phyloP scores from a whole-genome alignment of 208 protist genomes.

The Crithidia brevicula region DNA sequence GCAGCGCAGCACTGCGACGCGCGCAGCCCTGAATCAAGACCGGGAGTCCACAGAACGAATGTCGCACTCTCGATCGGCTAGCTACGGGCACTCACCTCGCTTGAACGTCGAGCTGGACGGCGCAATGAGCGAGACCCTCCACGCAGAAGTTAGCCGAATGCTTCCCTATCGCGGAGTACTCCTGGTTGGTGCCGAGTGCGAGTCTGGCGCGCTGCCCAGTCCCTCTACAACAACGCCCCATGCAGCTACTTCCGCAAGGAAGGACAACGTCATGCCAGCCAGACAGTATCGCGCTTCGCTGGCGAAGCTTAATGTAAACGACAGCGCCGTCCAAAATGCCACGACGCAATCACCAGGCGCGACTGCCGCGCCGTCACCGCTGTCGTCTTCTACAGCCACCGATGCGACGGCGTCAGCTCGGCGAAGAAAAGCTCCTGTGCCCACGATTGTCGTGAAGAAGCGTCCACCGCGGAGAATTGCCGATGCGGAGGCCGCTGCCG shows the following conservation, averaged over 20 bases:
- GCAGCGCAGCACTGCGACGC: not conserved
- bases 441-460: conserved; percentile 20
- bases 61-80: conserved; percentile 8
- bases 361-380: not conserved
- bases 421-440: not conserved
- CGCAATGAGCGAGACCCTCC: conserved; percentile 1
- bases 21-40: not conserved
- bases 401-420: not conserved
- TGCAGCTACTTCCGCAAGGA: not conserved
- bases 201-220: not conserved
- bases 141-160: conserved; percentile 7
- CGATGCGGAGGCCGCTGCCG: conserved; percentile 6
- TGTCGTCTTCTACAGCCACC: not conserved
- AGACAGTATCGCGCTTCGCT: conserved; percentile 7
- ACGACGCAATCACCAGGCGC: not conserved
- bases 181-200: not conserved
- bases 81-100: conserved; percentile 13
- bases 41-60: conserved; percentile 8
- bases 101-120: conserved; percentile 6
- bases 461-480: conserved; percentile 10
- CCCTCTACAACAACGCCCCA: not conserved
- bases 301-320: not conserved
- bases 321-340: not conserved
- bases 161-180: conserved; percentile 24
- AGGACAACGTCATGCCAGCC: not conserved